phyloP scores from a whole-genome alignment of 148 eudicot genomes.

The Beta vulgaris region DNA sequence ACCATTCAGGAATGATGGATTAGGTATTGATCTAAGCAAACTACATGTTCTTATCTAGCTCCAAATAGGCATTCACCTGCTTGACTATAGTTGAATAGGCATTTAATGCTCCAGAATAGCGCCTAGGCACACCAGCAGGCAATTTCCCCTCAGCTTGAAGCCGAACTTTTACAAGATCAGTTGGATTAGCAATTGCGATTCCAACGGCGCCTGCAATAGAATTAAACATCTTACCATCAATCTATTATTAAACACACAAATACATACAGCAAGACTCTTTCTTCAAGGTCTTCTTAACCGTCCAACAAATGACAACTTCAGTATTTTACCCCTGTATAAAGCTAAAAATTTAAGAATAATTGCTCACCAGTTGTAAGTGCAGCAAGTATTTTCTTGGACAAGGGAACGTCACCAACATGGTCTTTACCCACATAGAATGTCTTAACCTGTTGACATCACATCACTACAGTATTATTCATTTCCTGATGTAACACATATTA shows the following conservation, averaged over 20 bases:
- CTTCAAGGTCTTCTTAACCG: not conserved
- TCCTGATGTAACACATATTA: not conserved
- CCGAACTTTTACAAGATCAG: conserved; percentile 97
- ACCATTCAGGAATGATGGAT: conserved; percentile 9
- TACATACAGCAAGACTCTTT: not conserved
- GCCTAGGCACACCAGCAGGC: conserved; percentile 84
- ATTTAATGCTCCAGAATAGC: conserved; percentile 85
- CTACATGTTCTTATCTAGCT: not conserved
- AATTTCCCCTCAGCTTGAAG: conserved; percentile 96
- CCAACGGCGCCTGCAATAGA: conserved; percentile 68
- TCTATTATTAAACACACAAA: not conserved
- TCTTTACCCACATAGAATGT: conserved; percentile 77
- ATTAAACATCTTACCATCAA: not conserved
- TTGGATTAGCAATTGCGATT: conserved; percentile 82
- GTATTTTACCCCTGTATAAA: not conserved
- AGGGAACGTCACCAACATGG: conserved; percentile 90
- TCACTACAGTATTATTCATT: conserved; percentile 4
- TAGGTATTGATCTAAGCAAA: not conserved
- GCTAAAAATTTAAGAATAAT: not conserved
- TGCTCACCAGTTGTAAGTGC: conserved; percentile 83
- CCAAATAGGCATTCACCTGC: conserved; percentile 44
- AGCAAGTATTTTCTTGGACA: conserved; percentile 88
- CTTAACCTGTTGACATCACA: conserved; percentile 54
- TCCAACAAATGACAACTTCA: not conserved
- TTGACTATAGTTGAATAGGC: conserved; percentile 88